These are phyloP conservation scores for Yarrowia osloensis DNA, from an alignment of 805 yeast species.

Conservation along the genomic window DNA sequence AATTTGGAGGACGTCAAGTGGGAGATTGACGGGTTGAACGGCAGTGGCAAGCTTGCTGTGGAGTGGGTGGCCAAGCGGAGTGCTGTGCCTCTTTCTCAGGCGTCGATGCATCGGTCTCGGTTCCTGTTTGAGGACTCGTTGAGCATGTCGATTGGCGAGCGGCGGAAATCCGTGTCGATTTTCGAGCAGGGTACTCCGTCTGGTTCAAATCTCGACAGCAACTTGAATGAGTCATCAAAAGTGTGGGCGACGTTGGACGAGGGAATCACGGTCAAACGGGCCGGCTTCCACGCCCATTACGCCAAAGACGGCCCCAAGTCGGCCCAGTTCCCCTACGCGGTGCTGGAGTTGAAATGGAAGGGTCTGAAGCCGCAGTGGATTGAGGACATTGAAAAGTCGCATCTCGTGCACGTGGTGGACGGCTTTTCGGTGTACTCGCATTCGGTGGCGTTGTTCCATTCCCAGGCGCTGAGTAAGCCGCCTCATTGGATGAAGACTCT, in stretches of 20 bases:
- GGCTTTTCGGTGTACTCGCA: conserved; percentile 45
- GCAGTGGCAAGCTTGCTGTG: conserved; percentile 40
- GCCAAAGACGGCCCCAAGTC: conserved; percentile 20
- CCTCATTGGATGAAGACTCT: conserved; percentile 49
- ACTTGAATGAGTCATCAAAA: conserved; percentile 30
- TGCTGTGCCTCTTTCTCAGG: conserved; percentile 39
- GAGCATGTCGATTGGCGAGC: conserved; percentile 24
- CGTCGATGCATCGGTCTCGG: conserved; percentile 38
- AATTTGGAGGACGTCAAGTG: conserved; percentile 11
- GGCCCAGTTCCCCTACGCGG: conserved; percentile 50
- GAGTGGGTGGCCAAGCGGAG: conserved; percentile 43
- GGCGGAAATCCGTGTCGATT: conserved; percentile 6
- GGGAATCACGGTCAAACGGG: conserved; percentile 33
- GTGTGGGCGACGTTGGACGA: conserved; percentile 47
- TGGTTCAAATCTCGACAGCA: neutral
- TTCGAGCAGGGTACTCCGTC: conserved; percentile 23
- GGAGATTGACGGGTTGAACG: conserved; percentile 18
- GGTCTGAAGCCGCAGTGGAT: conserved; percentile 46
- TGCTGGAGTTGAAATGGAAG: conserved; percentile 53
- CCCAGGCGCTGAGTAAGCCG: conserved; percentile 40
- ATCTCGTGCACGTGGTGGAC: conserved; percentile 52
- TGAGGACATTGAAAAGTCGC: conserved; percentile 48
- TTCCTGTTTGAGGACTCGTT: conserved; percentile 32
- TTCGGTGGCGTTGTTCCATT: conserved; percentile 42
- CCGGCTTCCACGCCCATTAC: neutral